Evolutionary conservation across 2,329 filamentous ascomycete genomes (phyloP).

Genomic region (Madurella mycetomatis): DNA sequence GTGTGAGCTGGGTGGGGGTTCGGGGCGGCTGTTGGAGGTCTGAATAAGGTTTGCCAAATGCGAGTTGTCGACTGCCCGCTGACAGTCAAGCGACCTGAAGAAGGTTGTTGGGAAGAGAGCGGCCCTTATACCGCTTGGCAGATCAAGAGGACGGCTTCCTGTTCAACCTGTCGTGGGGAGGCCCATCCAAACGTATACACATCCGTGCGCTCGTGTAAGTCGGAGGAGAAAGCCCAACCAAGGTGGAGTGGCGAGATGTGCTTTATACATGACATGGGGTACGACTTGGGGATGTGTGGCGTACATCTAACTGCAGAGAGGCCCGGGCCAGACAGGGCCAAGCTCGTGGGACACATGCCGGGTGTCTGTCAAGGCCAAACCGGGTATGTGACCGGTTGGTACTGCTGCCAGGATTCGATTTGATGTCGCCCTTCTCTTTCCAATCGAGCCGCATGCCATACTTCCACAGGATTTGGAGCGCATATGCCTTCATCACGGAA

Average conservation of each 20-base stretch:
- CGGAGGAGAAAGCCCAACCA: background rate
- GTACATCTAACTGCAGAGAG: constrained; percentile 4
- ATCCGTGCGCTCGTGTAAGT: background rate
- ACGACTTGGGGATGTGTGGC: background rate
- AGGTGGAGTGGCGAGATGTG: background rate
- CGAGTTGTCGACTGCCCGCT: constrained; percentile 20
- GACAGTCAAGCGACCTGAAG: constrained; percentile 22
- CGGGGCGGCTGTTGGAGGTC: background rate
- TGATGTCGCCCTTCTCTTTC: constrained; percentile 9
- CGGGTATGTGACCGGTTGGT: constrained; percentile 8
- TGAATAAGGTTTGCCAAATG: background rate
- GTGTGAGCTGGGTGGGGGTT: background rate
- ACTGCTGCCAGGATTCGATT: constrained; percentile 13
- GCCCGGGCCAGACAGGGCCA: constrained; percentile 3
- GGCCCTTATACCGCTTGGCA: background rate
- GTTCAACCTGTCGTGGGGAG: background rate
- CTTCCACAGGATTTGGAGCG: background rate
- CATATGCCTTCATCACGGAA: background rate
- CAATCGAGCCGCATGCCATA: background rate
- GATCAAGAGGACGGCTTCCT: background rate
- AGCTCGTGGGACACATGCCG: constrained; percentile 13
- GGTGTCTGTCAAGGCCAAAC: constrained; percentile 12
- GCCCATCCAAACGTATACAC: background rate
- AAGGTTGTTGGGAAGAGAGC: background rate
- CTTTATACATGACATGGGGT: constrained; percentile 7